These are phyloP conservation scores for Ceriops tagal DNA, from an alignment of 345 rosid species.

Conservation along the genomic window DNA sequence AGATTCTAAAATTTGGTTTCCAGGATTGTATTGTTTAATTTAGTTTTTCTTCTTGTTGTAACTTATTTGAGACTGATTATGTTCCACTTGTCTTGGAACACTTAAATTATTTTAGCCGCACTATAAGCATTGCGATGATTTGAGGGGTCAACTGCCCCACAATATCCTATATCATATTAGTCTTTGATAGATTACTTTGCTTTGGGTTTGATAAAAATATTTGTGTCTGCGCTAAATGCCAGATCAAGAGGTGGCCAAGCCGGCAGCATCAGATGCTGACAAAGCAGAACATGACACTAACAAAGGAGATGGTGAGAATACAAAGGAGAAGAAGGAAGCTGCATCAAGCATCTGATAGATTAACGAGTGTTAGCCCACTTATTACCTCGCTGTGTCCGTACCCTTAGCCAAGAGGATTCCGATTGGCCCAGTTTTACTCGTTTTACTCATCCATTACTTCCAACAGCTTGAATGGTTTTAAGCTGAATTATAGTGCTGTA, in stretches of 20 bases:
- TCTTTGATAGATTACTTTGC: no score
- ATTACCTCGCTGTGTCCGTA: neutral
- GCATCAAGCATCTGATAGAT: slow-evolving; percentile 11
- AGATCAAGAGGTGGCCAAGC: slow-evolving; percentile 20
- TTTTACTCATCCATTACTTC: neutral
- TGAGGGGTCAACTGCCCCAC: no score
- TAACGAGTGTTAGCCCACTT: neutral
- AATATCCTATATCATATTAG: no score
- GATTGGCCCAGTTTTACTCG: neutral
- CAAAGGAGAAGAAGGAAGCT: slow-evolving; percentile 17
- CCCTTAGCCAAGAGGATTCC: slow-evolving; percentile 3
- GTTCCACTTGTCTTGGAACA: no score
- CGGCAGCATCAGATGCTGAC: slow-evolving; percentile 2
- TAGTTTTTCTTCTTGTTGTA: no score
- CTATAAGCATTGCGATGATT: no score
- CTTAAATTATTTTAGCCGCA: no score
- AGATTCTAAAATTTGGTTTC: neutral
- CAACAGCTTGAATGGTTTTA: neutral
- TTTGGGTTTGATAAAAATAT: neutral
- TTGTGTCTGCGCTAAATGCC: neutral
- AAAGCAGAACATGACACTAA: slow-evolving; percentile 5
- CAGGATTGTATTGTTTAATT: no score
- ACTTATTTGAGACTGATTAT: no score
- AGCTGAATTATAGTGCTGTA: slow-evolving; percentile 14
- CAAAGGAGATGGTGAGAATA: neutral